Evolutionary conservation across 768 basidiomycete genomes (phyloP), one percentile per base, ranked within the genome.

Genomic region (Xerocomus brunneocitrinus): DNA sequence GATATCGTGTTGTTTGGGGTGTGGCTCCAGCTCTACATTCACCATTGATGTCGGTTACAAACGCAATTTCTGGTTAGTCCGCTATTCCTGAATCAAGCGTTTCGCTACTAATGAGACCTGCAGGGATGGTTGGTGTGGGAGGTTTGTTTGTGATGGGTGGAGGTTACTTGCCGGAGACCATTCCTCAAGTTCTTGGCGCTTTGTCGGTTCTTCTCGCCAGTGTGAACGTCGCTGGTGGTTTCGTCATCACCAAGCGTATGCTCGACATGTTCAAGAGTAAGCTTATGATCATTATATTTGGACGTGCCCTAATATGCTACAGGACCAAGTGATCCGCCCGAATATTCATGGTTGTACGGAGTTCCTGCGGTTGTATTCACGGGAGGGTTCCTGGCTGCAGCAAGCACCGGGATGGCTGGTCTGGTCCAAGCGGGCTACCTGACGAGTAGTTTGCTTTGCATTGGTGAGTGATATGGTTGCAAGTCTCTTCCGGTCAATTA

Each of bases 141-240:
- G 91, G 91, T 35, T 75, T 94, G 66, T 93, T 91, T 64, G 81
- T 94, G 36, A 93, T 94, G 91, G 91, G 91, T 41, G 91, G 91
- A 32, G 87, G 91, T 3, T 89, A 85, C 66, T 61, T 91, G 12
- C 91, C 91, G 16, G 85, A 82, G 40, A 92, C 91, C 1, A 73
- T 90, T 56, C 85, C 91, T 47, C 91, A 94, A 70, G 73, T 75
- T 12, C 74, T 94, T 13, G 91, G 90, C 54, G 89, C 91, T 3
- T 54, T 85, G 13, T 89, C 91, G 13, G 91, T 94, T n/a, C 79
- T 94, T 47, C 73, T 94, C 31, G 91, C 91, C 24, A 89, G 88
- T 54, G 81, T 94, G 55, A 94, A 94, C 63, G 90, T 94, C 49
- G 82, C 87, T 34, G 91, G 91, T 48, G 91, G 91, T 41, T 93